Conservation (phyloP, 352 stramenopile species). For the Salisapilia sapeloensis region DNA sequence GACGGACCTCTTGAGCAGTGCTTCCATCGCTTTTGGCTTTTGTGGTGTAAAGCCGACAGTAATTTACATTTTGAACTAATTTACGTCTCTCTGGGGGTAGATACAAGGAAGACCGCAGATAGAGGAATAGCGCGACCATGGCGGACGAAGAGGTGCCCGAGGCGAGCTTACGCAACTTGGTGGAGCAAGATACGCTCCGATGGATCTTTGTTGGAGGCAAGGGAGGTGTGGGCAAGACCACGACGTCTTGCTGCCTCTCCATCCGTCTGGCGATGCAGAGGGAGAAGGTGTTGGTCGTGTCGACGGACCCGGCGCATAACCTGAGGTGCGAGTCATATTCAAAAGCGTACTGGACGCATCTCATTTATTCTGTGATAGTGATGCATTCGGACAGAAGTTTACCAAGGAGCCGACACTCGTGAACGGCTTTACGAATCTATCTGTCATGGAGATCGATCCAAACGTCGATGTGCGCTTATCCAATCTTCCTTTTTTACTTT, state of each 20-base stretch:
- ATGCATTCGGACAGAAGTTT: conserved; percentile 99
- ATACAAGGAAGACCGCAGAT: too few species aligned
- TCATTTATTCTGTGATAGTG: conserved; percentile 21
- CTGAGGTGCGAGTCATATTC: conserved; percentile 59
- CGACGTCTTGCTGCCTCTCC: conserved; percentile 95
- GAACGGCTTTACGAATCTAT: conserved; percentile 96
- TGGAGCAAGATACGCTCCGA: conserved; percentile 77
- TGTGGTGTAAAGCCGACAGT: too few species aligned
- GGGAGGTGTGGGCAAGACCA: conserved; percentile 92
- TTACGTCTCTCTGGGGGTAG: too few species aligned
- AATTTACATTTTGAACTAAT: too few species aligned
- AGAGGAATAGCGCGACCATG: too few species aligned
- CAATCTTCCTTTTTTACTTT: conserved; percentile 1
- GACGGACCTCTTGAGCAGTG: too few species aligned
- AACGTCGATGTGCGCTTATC: conserved; percentile 53
- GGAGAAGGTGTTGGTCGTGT: conserved; percentile 96
- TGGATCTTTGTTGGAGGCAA: conserved; percentile 95
- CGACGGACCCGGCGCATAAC: conserved; percentile 99
- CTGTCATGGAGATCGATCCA: conserved; percentile 97
- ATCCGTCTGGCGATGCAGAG: conserved; percentile 83
- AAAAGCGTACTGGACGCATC: background rate
- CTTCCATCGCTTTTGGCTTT: too few species aligned
- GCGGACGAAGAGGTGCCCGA: conserved; percentile 51
- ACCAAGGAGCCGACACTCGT: conserved; percentile 94
- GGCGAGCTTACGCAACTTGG: conserved; percentile 81